phyloP scores from a whole-genome alignment of 352 stramenopile species.

The Phytophthora sp. region DNA sequence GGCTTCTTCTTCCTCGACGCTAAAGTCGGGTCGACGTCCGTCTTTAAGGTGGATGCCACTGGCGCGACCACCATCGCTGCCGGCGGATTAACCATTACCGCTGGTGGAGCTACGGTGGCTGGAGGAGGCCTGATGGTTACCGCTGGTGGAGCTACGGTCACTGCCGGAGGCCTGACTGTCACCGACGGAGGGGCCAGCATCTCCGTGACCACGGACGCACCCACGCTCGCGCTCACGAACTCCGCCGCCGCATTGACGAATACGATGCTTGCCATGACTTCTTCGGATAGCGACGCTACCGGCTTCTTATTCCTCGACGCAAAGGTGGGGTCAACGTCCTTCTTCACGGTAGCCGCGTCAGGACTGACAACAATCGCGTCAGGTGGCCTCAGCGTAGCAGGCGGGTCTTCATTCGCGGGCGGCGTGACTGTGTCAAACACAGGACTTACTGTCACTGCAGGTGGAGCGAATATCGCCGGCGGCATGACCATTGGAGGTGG shows the following conservation, averaged over 20 bases:
- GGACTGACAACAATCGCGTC: slow-evolving; percentile 37
- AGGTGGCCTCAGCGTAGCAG: not conserved
- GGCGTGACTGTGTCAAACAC: not conserved
- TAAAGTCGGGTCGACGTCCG: no score
- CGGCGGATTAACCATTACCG: no score
- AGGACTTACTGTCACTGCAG: slow-evolving; percentile 4
- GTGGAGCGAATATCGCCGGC: slow-evolving; percentile 16
- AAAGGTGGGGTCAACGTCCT: not conserved
- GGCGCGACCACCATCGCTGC: no score
- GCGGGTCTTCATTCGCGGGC: no score
- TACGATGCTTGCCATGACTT: slow-evolving; percentile 2
- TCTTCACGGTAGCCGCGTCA: slow-evolving; percentile 33
- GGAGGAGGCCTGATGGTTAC: no score
- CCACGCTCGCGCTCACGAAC: slow-evolving; percentile 1
- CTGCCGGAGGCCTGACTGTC: slow-evolving; percentile 2
- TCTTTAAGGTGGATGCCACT: no score
- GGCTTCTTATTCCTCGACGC: slow-evolving; percentile 35
- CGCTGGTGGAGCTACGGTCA: no score
- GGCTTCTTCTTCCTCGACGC: no score
- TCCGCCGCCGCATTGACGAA: not conserved
- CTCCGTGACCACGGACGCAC: not conserved
- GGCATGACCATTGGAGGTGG: not conserved
- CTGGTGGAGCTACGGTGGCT: no score
- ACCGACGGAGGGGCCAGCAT: slow-evolving; percentile 14
- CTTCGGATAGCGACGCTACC: slow-evolving; percentile 1